These are phyloP conservation scores for Claviceps humidiphila DNA, from an alignment of 2,329 filamentous ascomycete species.

Conservation along the genomic window DNA sequence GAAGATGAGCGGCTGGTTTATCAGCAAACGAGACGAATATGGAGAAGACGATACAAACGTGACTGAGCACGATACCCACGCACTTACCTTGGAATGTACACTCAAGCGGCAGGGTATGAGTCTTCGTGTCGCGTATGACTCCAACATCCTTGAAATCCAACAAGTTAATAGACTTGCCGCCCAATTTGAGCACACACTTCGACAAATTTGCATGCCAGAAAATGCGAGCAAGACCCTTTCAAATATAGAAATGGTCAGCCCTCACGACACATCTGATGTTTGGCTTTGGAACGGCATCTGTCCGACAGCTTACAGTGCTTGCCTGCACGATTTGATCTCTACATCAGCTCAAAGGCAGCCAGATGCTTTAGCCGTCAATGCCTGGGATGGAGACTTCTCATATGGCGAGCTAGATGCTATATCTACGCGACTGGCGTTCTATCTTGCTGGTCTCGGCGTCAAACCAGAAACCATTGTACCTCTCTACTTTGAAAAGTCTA, in stretches of 20 bases:
- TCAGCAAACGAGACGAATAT: not conserved
- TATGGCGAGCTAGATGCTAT: constrained; percentile 17
- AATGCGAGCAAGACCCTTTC: not conserved
- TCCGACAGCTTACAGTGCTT: not conserved
- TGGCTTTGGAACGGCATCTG: constrained; percentile 5
- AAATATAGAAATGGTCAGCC: not conserved
- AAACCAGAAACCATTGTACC: constrained; percentile 2
- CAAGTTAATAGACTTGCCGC: not conserved
- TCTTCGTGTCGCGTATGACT: constrained; percentile 1
- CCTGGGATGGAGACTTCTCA: constrained; percentile 27
- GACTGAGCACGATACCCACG: constrained; percentile 2
- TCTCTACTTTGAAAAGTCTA: constrained; percentile 6
- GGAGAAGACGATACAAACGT: constrained; percentile 4
- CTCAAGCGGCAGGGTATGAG: not conserved
- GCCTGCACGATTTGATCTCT: constrained; percentile 5
- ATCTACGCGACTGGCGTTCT: constrained; percentile 4
- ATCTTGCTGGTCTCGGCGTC: constrained; percentile 3
- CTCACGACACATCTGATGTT: constrained; percentile 4
- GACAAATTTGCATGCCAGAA: constrained; percentile 1
- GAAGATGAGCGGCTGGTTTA: not conserved
- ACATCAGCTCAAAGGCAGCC: not conserved
- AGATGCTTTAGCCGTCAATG: constrained; percentile 4
- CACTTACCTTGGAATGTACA: constrained; percentile 1
- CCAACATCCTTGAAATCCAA: not conserved
- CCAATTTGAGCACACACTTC: constrained; percentile 2